Percentiles rank a stretch among this genome's conserved stretches.
phyloP scores from a whole-genome alignment of 805 yeast genomes.

The Suhomyces emberorum region DNA sequence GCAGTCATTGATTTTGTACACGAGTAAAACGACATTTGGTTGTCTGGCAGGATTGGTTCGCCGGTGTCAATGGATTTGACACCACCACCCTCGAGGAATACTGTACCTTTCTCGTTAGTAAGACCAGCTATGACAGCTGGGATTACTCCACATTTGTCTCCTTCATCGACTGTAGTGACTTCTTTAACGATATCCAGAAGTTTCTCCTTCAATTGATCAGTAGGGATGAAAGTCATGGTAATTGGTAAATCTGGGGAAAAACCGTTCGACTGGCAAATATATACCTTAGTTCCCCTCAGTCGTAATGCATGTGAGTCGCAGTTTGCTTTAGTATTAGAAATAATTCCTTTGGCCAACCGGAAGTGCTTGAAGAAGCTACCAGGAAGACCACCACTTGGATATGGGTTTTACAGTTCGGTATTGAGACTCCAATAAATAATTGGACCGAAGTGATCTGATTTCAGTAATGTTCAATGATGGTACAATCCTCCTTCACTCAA shows the following conservation, averaged over 20 bases:
- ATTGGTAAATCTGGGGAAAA: not conserved
- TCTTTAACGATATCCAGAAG: not conserved
- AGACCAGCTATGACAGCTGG: constrained; percentile 29
- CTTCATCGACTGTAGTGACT: not conserved
- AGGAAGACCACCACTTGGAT: no score
- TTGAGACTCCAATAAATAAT: no score
- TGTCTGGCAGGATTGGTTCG: constrained; percentile 15
- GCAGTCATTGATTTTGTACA: constrained; percentile 34
- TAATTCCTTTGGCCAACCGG: no score
- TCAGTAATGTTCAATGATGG: no score
- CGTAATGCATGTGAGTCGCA: no score
- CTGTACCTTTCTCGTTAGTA: constrained; percentile 19
- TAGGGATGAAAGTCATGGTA: not conserved
- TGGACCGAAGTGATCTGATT: no score
- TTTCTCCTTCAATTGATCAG: not conserved
- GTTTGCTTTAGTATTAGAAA: no score
- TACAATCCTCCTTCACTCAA: no score
- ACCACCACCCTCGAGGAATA: constrained; percentile 25
- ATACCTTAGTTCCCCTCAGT: no score
- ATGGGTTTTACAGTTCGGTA: no score
- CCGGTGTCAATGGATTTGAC: constrained; percentile 14
- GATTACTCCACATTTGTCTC: constrained; percentile 3
- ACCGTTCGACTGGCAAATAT: not conserved
- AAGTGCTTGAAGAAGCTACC: no score
- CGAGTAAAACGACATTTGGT: constrained; percentile 22